Evolutionary conservation across 768 basidiomycete species (phyloP).

Genomic region (Mycena albidolilacea): DNA sequence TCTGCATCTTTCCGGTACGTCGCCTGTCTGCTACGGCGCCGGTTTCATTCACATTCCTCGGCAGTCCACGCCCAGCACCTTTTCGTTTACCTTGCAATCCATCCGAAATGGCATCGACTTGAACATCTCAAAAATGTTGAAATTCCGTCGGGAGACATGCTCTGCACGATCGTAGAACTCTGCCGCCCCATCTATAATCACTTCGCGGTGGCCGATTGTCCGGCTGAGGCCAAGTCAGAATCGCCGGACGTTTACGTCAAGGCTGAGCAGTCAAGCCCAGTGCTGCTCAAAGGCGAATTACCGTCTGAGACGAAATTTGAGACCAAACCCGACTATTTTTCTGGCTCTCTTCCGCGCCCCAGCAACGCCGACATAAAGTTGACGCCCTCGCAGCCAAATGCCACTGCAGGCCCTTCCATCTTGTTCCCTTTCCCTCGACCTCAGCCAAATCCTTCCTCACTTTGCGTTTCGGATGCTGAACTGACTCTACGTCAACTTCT

Average conservation of each 20-base stretch:
- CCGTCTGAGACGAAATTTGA: background rate
- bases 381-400: too few relatives aligned
- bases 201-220: too few relatives aligned
- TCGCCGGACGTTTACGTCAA: too few relatives aligned
- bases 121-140: slow-evolving; percentile 9
- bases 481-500: slow-evolving; percentile 25
- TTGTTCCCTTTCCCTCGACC: slow-evolving; percentile 5
- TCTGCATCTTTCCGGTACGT: slow-evolving; percentile 24
- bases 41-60: background rate
- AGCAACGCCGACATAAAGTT: background rate
- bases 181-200: background rate
- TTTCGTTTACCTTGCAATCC: slow-evolving; percentile 26
- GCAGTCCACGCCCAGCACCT: slow-evolving; percentile 26
- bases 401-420: too few relatives aligned
- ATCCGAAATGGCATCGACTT: slow-evolving; percentile 33
- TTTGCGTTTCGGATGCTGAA: slow-evolving; percentile 23
- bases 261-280: too few relatives aligned
- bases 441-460: slow-evolving; percentile 5
- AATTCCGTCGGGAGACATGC: slow-evolving; percentile 15
- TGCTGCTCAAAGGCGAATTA: too few relatives aligned
- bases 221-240: too few relatives aligned
- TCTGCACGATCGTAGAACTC: slow-evolving; percentile 17
- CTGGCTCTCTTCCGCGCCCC: too few relatives aligned
- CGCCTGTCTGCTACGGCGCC: background rate
- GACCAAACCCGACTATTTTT: background rate